Evolutionary conservation across 169 alveolate species (phyloP), one percentile per base, ranked within the genome.

Genomic region (Plasmodium malariae): DNA sequence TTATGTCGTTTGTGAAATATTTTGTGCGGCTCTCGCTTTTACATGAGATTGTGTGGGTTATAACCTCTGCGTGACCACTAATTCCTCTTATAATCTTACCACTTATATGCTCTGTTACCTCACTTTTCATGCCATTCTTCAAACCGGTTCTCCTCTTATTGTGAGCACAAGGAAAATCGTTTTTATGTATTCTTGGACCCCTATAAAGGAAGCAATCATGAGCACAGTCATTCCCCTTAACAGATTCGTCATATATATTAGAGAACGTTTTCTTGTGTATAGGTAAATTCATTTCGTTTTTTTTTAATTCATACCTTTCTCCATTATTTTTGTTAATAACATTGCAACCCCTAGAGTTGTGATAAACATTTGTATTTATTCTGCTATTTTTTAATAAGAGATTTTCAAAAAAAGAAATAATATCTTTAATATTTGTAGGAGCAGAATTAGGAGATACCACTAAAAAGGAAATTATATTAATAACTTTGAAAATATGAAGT

Each of bases 401-500:
- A 24, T 48, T 57, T 83, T 83, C 91, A 40, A 83, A 83, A 19
- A 83, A 32, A 14, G 45, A 32, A 26, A 83, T 60, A 57, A 83
- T 83, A 36, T 83, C 72, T 21, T 49, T 40, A 19, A 65, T 48
- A 17, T 37, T 65, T n/a, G 63, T 51, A 51, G 91, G 73, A 83
- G 67, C 14, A 12, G 37, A 17, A 51, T 68, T 30, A 24, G 91
- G 85, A n/a, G 83, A 34, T 21, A 21, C 21, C 37, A 83, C 83
- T 51, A 83, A 12, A 71, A 51, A 83, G 19, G 91, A 14, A 24
- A 83, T 28, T 28, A 60, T 67, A 51, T 83, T 83, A 4, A 83
- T 70, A 43, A 83, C 30, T 83, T 83, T 65, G 37, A 83, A 83
- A 19, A 83, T 63, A 28, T 83, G 91, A 65, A 68, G 67, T 17